Base-by-base conservation (phyloP, 176 grass and related monocot species). In the Zoysia pacifica region DNA sequence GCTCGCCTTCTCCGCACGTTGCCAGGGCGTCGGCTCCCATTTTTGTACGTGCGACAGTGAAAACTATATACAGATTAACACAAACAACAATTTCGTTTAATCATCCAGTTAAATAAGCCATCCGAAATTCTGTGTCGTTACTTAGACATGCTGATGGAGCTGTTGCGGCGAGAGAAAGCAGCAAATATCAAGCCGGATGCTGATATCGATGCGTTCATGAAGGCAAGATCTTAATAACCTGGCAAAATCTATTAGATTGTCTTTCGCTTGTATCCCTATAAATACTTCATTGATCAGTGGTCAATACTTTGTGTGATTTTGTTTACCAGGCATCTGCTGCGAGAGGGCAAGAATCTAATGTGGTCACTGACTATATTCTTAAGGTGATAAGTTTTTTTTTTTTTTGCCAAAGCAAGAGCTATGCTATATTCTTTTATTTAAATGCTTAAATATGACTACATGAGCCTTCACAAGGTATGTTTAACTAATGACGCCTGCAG, bases 131-230 rank as follows among this genome's bases (percentile, higher is more conserved):
- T 79, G 42, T 59, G 4, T 82, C 85, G 47, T 3, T 67, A 97
- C 91, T 3, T 67, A 97, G 94, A 92, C 51, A 94, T 97, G 94
- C 44, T 97, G 28, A 85, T 83, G 11, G 94, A 97, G 78, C 63
- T 97, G 58, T 77, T 92, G 10, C 94, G 91, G 88, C 89, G 94
- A 73, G 94, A 97, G 77, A 97, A 94, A 86, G 73, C 65, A 12
- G 94, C 90, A n/a, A 97, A 97, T 76, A 97, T 97, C 85, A 94
- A 92, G 70, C 94, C 94, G 41, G 94, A 97, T 49, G 87, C 90
- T 62, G 94, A 97, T 56, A 71, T 97, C 5, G 94, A 97, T 90
- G 87, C 91, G 12, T 97, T 87, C 75, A 97, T 97, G 94, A 97
- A 97, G 94, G 94, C 76, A 77, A 67, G 73, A 13, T 19, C 67